phyloP scores from a whole-genome alignment of 495 filamentous ascomycete species.

The Xylaria bambusicola region DNA sequence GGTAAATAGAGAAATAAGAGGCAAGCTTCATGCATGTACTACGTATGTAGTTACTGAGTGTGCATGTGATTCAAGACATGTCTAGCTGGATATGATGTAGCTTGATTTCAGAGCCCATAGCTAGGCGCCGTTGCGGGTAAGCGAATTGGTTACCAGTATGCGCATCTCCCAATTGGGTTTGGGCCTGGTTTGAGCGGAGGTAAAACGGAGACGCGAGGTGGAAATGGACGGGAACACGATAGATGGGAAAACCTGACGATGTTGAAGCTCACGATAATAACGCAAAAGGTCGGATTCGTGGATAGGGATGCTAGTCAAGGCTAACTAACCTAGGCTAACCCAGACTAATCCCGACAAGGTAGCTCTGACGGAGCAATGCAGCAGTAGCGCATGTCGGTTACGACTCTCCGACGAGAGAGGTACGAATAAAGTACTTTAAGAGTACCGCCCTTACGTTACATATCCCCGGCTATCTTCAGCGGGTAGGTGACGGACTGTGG shows the following conservation, averaged over 20 bases:
- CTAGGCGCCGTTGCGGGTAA: no score
- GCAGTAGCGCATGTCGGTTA: background rate
- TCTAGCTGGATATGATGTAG: no score
- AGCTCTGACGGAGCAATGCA: conserved; percentile 12
- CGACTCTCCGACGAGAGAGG: conserved; percentile 1
- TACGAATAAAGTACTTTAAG: background rate
- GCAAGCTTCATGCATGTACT: no score
- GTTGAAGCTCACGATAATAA: conserved; percentile 38
- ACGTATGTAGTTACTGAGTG: no score
- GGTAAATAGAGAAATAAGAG: no score
- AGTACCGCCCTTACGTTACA: background rate
- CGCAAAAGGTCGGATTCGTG: conserved; percentile 1
- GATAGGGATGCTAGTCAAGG: background rate
- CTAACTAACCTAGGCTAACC: background rate
- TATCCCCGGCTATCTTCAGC: no score
- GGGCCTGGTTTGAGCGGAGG: background rate
- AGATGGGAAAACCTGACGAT: conserved; percentile 16
- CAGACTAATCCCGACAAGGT: no score
- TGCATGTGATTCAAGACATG: no score
- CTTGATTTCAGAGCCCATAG: no score
- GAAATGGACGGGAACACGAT: background rate
- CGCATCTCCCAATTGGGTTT: conserved; percentile 2
- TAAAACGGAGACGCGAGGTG: no score
- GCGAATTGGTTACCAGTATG: no score
- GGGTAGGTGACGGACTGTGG: no score